Evolutionary conservation across 2,329 filamentous ascomycete species (phyloP).

Genomic region (Exophiala mesophila): DNA sequence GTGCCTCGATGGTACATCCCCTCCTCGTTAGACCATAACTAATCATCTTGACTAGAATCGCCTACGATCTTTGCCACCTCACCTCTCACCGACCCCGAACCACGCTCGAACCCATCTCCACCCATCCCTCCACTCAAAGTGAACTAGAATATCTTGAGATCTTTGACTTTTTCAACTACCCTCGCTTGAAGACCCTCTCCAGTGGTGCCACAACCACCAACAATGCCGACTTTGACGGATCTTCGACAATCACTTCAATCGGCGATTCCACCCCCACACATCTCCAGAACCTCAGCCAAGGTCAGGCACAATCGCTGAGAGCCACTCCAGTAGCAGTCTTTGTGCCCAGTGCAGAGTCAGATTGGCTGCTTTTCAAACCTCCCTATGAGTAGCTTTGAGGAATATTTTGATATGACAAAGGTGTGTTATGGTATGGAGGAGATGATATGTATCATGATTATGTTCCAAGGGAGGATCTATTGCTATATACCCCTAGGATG

Average conservation of each 20-base stretch:
- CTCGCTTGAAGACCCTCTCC: constrained; percentile 49
- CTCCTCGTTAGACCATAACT: background rate
- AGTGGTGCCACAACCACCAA: no score
- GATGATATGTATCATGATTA: no score
- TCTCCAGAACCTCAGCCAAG: background rate
- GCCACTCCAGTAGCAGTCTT: constrained; percentile 39
- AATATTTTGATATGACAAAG: background rate
- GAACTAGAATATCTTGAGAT: constrained; percentile 88
- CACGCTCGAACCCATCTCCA: constrained; percentile 24
- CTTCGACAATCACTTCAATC: constrained; percentile 33
- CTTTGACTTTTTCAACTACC: constrained; percentile 92
- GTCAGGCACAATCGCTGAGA: constrained; percentile 7
- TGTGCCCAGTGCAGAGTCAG: constrained; percentile 43
- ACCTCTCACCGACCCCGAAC: constrained; percentile 69
- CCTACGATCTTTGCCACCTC: constrained; percentile 71
- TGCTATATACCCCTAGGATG: no score
- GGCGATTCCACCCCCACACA: constrained; percentile 12
- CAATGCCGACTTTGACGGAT: background rate
- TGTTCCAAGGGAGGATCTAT: no score
- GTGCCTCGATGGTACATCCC: background rate
- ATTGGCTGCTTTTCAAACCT: constrained; percentile 35
- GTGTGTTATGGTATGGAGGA: no score
- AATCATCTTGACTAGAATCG: constrained; percentile 17
- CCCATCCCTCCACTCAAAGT: constrained; percentile 31
- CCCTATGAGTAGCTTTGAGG: constrained; percentile 16